Evolutionary conservation across 345 rosid genomes (phyloP).

Genomic region (Eutrema japonicum): DNA sequence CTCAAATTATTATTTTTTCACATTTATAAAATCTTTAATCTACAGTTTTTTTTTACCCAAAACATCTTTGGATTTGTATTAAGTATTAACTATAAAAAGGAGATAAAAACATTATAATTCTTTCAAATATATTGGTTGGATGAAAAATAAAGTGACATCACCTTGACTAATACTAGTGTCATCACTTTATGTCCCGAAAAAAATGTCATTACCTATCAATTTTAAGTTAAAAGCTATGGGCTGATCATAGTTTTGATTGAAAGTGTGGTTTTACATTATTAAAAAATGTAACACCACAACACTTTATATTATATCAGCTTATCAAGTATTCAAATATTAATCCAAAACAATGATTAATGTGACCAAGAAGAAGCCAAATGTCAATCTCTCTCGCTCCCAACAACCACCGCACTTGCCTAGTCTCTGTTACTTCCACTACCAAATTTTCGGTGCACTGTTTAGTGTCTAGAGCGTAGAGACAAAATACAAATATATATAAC

Average conservation of each 20-base stretch:
- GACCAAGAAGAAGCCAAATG: conserved; percentile 37
- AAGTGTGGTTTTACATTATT: background rate
- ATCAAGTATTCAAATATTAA: background rate
- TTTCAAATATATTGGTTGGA: no score
- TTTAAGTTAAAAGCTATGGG: background rate
- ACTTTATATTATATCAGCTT: background rate
- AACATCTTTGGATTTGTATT: no score
- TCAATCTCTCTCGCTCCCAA: conserved; percentile 19
- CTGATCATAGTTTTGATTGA: background rate
- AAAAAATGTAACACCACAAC: background rate
- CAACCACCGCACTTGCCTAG: conserved; percentile 45
- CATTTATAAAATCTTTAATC: no score
- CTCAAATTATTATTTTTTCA: no score
- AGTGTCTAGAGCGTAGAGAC: no score
- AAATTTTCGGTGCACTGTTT: conserved; percentile 1
- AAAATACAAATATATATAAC: no score
- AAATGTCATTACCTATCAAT: background rate
- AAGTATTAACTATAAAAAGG: no score
- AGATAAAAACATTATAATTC: no score
- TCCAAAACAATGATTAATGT: conserved; percentile 22
- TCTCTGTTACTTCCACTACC: conserved; percentile 32
- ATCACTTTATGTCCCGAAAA: background rate
- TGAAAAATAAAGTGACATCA: no score
- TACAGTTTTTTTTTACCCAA: no score
- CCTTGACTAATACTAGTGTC: conserved; percentile 29